These are phyloP conservation scores for Hibiscus tridactylites DNA, from an alignment of 345 rosid species.

Conservation along the genomic window DNA sequence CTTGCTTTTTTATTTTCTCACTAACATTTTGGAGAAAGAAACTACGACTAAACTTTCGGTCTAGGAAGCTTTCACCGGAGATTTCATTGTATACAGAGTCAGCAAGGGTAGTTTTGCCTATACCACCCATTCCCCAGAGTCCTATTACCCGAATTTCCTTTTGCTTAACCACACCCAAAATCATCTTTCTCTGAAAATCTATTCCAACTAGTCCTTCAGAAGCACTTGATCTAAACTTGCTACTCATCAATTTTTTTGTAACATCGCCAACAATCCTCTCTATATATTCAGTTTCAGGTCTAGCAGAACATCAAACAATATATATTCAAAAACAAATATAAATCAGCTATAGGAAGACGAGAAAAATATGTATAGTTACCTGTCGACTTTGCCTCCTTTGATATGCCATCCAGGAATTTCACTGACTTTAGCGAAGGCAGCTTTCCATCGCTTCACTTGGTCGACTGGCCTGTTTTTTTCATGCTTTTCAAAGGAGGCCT, in stretches of 20 bases:
- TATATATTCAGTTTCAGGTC: neutral
- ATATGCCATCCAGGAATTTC: too few species aligned
- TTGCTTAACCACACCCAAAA: neutral
- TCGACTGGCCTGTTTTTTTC: too few species aligned
- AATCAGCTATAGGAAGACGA: neutral
- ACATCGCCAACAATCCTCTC: neutral
- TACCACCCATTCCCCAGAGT: neutral
- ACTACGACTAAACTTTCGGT: too few species aligned
- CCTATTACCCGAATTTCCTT: neutral
- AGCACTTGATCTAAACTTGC: neutral
- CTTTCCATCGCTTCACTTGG: too few species aligned
- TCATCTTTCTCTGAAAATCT: neutral
- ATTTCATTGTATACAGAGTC: neutral
- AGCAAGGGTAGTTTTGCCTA: neutral
- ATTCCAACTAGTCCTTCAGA: neutral
- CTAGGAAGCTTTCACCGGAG: neutral
- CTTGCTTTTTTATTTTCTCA: neutral
- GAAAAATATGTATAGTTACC: too few species aligned
- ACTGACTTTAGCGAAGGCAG: too few species aligned
- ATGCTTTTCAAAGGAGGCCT: too few species aligned
- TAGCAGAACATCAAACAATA: neutral
- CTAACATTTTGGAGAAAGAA: neutral
- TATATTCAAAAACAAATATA: neutral
- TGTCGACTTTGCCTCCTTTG: too few species aligned
- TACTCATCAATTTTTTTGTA: neutral